Evolutionary conservation across 441 rosid genomes (phyloP).

Genomic region (Corymbia citriodora): DNA sequence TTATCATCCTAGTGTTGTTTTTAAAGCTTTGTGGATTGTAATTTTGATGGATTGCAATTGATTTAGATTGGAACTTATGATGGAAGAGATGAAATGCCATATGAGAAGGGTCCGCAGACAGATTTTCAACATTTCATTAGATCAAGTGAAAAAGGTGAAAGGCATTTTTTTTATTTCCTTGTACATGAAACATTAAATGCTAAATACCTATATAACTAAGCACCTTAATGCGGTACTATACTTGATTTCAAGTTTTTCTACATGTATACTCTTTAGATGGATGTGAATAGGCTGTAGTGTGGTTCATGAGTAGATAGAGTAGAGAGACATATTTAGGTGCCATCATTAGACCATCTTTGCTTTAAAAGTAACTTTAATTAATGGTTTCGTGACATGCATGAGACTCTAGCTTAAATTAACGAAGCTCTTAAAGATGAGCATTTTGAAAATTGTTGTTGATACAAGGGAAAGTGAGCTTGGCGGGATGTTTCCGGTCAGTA

Average conservation of each 20-base stretch:
- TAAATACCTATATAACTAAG: neutral
- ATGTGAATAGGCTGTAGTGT: neutral
- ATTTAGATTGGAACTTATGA: conserved; percentile 53
- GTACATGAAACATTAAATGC: neutral
- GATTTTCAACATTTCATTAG: conserved; percentile 59
- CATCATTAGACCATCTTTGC: neutral
- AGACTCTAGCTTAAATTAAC: neutral
- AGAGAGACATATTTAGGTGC: neutral
- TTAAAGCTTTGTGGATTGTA: neutral
- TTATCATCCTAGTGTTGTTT: neutral
- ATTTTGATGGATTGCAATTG: neutral
- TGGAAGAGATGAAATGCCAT: conserved; percentile 43
- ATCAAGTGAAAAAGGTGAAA: conserved; percentile 41
- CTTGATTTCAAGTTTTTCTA: neutral
- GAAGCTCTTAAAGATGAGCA: neutral
- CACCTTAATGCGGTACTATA: neutral
- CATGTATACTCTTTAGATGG: neutral
- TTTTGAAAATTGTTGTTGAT: neutral
- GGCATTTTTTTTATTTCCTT: neutral
- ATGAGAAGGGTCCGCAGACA: conserved; percentile 37
- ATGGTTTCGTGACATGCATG: neutral
- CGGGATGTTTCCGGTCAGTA: neutral
- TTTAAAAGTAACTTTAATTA: neutral
- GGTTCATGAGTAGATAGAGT: neutral
- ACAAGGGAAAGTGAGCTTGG: neutral